Conservation (phyloP, 2,329 filamentous ascomycete species). For the Phialocephala sp. region DNA sequence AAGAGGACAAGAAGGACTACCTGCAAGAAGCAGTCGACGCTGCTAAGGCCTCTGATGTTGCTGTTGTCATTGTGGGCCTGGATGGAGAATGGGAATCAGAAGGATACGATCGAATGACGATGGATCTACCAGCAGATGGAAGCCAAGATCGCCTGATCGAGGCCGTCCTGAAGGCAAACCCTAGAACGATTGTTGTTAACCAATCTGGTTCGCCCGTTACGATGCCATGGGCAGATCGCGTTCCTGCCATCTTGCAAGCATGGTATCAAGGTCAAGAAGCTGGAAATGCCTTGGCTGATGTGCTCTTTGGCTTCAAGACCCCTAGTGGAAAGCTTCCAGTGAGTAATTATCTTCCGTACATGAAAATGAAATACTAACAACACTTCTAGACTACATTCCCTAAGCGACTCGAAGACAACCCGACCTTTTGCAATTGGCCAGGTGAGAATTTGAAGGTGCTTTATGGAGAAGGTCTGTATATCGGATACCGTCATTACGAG, state of each 20-base stretch:
- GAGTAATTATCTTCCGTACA: background rate
- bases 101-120: constrained; percentile 68
- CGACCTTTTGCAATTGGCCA: constrained; percentile 75
- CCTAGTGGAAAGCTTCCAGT: constrained; percentile 71
- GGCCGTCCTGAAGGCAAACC: constrained; percentile 66
- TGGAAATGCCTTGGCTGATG: constrained; percentile 70
- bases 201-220: constrained; percentile 72
- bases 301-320: constrained; percentile 66
- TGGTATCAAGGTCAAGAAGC: constrained; percentile 76
- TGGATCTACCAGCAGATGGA: constrained; percentile 62
- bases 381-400: constrained; percentile 66
- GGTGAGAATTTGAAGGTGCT: constrained; percentile 71
- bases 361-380: constrained; percentile 20
- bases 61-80: constrained; percentile 70
- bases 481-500: constrained; percentile 78
- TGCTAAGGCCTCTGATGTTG: constrained; percentile 68
- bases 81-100: constrained; percentile 80
- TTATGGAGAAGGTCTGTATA: constrained; percentile 75
- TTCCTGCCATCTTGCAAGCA: constrained; percentile 71
- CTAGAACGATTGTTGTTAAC: constrained; percentile 70
- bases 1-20: constrained; percentile 64
- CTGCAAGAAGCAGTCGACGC: constrained; percentile 68
- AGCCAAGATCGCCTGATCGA: constrained; percentile 68
- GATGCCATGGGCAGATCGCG: constrained; percentile 71
- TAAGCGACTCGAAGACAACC: constrained; percentile 65